A percentile compares a stretch with the other conserved stretches of the same genome.
Conservation (phyloP, 441 rosid genomes). For the Brassica hybrid region DNA sequence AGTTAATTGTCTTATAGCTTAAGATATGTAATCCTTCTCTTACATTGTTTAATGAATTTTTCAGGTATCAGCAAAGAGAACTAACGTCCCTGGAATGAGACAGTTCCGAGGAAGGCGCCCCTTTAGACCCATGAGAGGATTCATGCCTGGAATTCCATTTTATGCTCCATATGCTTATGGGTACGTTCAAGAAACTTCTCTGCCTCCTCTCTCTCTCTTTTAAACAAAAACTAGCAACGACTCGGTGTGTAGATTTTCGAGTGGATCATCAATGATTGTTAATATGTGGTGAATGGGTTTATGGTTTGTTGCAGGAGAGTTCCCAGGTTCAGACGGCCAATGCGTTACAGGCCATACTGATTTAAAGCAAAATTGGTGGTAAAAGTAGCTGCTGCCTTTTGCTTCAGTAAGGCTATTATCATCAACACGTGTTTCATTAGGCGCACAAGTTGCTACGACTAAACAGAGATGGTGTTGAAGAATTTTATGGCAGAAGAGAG, state of each 20-base stretch:
- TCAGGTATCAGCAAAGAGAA: slow-evolving; percentile 80
- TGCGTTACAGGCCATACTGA: slow-evolving; percentile 79
- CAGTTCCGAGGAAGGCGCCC: slow-evolving; percentile 73
- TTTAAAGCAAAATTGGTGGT: slow-evolving; percentile 1
- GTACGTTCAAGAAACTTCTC: slow-evolving; percentile 44
- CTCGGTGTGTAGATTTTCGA: neutral
- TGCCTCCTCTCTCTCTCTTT: neutral
- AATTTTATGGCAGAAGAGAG: slow-evolving; percentile 20
- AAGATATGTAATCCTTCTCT: slow-evolving; percentile 27
- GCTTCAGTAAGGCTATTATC: slow-evolving; percentile 22
- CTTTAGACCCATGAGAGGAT: slow-evolving; percentile 68
- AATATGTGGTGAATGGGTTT: neutral
- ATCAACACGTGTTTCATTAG: slow-evolving; percentile 16
- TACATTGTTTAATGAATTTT: slow-evolving; percentile 21
- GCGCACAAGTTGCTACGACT: neutral
- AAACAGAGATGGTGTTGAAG: slow-evolving; percentile 17
- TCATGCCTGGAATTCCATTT: slow-evolving; percentile 60
- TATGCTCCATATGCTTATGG: slow-evolving; percentile 68
- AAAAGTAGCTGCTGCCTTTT: slow-evolving; percentile 29
- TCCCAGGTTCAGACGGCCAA: slow-evolving; percentile 75
- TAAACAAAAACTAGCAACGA: neutral
- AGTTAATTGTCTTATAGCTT: neutral
- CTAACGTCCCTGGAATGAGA: slow-evolving; percentile 78
- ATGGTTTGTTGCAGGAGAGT: slow-evolving; percentile 58
- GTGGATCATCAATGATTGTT: slow-evolving; percentile 11